Percentiles rank a stretch among this genome's conserved stretches.
Evolutionary conservation across 2,329 filamentous ascomycete species (phyloP).

Genomic region (Penicillium aurantiogriseum): DNA sequence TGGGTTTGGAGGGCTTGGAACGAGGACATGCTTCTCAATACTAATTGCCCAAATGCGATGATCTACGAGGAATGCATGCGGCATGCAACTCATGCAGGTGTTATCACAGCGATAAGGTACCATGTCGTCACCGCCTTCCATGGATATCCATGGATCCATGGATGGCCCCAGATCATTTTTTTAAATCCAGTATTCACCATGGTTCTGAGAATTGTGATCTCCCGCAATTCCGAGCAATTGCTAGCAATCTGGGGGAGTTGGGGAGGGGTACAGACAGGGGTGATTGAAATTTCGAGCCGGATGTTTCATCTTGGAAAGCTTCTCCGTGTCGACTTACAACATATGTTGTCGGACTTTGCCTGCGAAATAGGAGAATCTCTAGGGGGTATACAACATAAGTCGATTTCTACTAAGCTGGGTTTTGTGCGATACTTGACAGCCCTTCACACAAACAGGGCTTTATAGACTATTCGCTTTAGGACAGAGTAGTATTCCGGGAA

Average conservation of each 20-base stretch:
- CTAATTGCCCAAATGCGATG: neutral
- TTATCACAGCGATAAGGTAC: constrained; percentile 2
- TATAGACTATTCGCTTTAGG: too few species aligned
- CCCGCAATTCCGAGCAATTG: neutral
- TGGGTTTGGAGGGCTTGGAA: constrained; percentile 35
- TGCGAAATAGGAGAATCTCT: neutral
- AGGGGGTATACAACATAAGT: neutral
- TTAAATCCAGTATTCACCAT: neutral
- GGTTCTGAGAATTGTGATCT: neutral
- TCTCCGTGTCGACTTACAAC: neutral
- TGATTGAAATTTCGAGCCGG: neutral
- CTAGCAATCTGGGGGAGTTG: neutral
- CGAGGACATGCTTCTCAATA: constrained; percentile 19
- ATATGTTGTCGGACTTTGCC: too few species aligned
- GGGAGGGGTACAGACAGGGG: neutral
- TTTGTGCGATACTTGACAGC: neutral
- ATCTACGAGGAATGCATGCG: neutral
- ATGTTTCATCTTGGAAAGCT: constrained; percentile 9
- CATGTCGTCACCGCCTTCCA: constrained; percentile 5
- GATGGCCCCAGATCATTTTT: neutral
- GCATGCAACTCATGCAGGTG: neutral
- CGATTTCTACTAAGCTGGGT: neutral
- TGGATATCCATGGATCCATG: neutral
- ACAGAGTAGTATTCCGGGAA: neutral
- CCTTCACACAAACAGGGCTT: neutral